Evolutionary conservation across 352 stramenopile species (phyloP).

Genomic region (Pythium folliculosum): DNA sequence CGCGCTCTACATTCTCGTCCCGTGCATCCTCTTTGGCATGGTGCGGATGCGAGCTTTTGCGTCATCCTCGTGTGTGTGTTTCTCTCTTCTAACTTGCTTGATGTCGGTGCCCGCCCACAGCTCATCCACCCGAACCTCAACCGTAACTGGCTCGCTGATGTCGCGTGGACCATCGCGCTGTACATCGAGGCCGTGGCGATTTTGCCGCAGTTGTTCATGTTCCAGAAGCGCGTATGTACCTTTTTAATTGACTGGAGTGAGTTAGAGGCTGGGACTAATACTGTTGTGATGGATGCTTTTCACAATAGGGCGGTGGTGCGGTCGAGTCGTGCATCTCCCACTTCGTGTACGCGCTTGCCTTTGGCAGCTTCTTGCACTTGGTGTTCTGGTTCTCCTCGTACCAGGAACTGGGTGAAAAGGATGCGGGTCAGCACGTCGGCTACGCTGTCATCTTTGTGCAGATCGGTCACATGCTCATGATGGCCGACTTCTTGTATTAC

Average conservation of each 20-base stretch:
- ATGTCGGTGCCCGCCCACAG: constrained; percentile 27
- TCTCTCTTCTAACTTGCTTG: not conserved
- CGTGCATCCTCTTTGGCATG: constrained; percentile 88
- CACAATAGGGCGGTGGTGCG: constrained; percentile 76
- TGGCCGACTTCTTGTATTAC: constrained; percentile 99
- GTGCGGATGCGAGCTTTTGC: constrained; percentile 39
- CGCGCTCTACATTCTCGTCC: constrained; percentile 82
- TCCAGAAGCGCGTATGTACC: constrained; percentile 93
- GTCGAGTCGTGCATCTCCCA: constrained; percentile 97
- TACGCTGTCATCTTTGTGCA: constrained; percentile 98
- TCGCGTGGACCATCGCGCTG: constrained; percentile 97
- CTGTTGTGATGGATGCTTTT: not conserved
- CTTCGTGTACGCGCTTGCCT: constrained; percentile 95
- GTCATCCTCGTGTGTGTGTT: constrained; percentile 36
- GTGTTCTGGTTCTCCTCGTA: constrained; percentile 99
- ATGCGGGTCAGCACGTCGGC: constrained; percentile 85
- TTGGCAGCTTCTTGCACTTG: constrained; percentile 95
- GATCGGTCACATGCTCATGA: constrained; percentile 97
- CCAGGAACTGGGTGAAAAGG: constrained; percentile 95
- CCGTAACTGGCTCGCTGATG: constrained; percentile 95
- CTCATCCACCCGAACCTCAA: constrained; percentile 97
- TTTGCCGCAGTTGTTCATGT: constrained; percentile 99
- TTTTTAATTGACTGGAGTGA: not conserved
- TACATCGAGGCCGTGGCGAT: constrained; percentile 98
- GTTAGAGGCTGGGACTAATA: not conserved